phyloP scores from a whole-genome alignment of 768 basidiomycete species.

The Pisolithus tinctorius region DNA sequence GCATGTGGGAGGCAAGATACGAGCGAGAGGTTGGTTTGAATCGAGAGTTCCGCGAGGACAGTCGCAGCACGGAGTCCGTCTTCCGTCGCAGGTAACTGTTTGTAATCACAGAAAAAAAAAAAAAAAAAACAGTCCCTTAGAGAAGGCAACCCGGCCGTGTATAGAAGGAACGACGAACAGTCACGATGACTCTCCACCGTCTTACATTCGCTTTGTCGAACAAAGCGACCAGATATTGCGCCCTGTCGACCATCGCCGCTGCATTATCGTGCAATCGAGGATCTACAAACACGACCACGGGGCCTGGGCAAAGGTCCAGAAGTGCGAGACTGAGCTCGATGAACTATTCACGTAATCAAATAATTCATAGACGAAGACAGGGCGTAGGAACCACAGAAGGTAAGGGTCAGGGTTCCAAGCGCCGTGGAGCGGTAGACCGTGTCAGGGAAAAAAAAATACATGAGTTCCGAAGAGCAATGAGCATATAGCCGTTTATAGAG shows the following conservation, averaged over 20 bases:
- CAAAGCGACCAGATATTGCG: constrained; percentile 32
- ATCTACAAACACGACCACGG: constrained; percentile 47
- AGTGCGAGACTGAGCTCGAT: constrained; percentile 43
- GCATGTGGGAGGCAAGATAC: constrained; percentile 53
- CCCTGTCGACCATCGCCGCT: constrained; percentile 35
- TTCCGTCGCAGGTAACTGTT: constrained; percentile 53
- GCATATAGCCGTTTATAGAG: neutral
- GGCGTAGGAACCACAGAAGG: neutral
- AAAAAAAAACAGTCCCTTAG: neutral
- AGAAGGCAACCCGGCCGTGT: neutral
- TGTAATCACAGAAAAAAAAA: neutral
- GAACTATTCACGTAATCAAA: constrained; percentile 29
- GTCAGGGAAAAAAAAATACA: neutral
- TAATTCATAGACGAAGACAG: neutral
- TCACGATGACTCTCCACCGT: constrained; percentile 39
- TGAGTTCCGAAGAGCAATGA: neutral
- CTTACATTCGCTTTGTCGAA: constrained; percentile 36
- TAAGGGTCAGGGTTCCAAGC: neutral
- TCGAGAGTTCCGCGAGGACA: constrained; percentile 32
- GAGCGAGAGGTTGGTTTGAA: constrained; percentile 44
- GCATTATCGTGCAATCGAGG: constrained; percentile 36
- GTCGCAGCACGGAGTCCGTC: constrained; percentile 44
- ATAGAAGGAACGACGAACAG: constrained; percentile 31
- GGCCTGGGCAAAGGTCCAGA: constrained; percentile 38
- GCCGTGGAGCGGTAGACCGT: neutral